These are phyloP conservation scores for Funneliformis geosporum DNA, from an alignment of 192 early-diverging fungal genomes.

Conservation along the genomic window DNA sequence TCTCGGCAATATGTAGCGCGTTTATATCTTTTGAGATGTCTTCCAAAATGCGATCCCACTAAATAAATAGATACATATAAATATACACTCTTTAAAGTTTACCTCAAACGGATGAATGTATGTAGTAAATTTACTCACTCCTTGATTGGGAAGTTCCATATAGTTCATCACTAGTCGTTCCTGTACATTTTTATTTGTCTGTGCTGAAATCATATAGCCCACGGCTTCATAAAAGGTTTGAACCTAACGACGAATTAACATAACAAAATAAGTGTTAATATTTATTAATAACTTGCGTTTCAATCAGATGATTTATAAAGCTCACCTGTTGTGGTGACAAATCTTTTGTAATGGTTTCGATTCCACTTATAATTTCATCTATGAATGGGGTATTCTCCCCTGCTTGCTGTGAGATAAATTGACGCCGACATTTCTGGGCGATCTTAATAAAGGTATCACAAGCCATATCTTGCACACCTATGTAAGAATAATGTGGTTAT, in stretches of 20 bases:
- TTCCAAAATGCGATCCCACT: slow-evolving; percentile 84
- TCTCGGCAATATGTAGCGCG: slow-evolving; percentile 74
- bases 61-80: background rate
- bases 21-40: slow-evolving; percentile 68
- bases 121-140: slow-evolving; percentile 58
- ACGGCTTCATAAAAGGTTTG: slow-evolving; percentile 99
- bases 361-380: slow-evolving; percentile 88
- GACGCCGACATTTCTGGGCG: slow-evolving; percentile 93
- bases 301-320: background rate
- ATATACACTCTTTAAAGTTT: background rate
- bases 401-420: slow-evolving; percentile 93
- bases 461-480: slow-evolving; percentile 99
- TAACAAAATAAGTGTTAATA: too few species aligned
- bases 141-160: slow-evolving; percentile 88
- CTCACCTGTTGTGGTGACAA: slow-evolving; percentile 82
- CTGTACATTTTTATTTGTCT: slow-evolving; percentile 75
- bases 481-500: background rate
- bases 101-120: background rate
- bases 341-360: slow-evolving; percentile 86
- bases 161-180: slow-evolving; percentile 80
- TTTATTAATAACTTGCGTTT: background rate
- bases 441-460: slow-evolving; percentile 99
- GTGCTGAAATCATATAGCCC: slow-evolving; percentile 96
- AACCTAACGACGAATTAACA: slow-evolving; percentile 53
- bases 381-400: slow-evolving; percentile 90